Conservation (phyloP, 805 yeast genomes). For the Brettanomyces anomalus region DNA sequence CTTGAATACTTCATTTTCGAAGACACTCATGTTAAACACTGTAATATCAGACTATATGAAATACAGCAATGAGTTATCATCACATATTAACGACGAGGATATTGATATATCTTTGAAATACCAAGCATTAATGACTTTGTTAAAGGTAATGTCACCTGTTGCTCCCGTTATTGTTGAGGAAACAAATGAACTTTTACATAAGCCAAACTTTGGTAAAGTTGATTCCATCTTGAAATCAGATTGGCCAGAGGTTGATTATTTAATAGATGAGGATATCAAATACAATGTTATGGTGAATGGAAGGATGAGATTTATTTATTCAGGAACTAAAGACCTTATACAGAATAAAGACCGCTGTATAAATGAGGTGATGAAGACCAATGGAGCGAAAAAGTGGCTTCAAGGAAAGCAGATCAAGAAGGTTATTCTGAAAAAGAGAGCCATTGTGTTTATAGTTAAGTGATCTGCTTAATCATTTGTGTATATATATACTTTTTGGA, state of each 20-base stretch:
- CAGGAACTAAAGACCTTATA: slow-evolving; percentile 26
- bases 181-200: slow-evolving; percentile 49
- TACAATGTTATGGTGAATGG: slow-evolving; percentile 71
- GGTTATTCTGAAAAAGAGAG: slow-evolving; percentile 38
- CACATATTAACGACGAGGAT: slow-evolving; percentile 28
- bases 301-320: slow-evolving; percentile 42
- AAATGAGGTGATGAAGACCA: slow-evolving; percentile 24
- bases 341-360: slow-evolving; percentile 29
- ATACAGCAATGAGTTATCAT: slow-evolving; percentile 43
- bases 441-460: slow-evolving; percentile 18
- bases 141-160: slow-evolving; percentile 68
- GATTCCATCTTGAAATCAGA: slow-evolving; percentile 41
- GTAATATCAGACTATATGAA: slow-evolving; percentile 89
- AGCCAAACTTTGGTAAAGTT: slow-evolving; percentile 11
- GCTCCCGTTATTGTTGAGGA: slow-evolving; percentile 81
- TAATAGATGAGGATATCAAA: slow-evolving; percentile 28
- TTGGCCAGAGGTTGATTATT: slow-evolving; percentile 54
- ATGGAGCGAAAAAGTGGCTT: slow-evolving; percentile 35
- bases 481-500: neutral
- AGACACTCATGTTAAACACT: slow-evolving; percentile 64
- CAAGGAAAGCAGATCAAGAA: slow-evolving; percentile 36
- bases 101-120: slow-evolving; percentile 34
- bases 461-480: slow-evolving; percentile 1
- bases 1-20: slow-evolving; percentile 52
- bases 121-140: slow-evolving; percentile 30